Conservation (phyloP, 2,329 filamentous ascomycete genomes). For the Alternaria sp. region DNA sequence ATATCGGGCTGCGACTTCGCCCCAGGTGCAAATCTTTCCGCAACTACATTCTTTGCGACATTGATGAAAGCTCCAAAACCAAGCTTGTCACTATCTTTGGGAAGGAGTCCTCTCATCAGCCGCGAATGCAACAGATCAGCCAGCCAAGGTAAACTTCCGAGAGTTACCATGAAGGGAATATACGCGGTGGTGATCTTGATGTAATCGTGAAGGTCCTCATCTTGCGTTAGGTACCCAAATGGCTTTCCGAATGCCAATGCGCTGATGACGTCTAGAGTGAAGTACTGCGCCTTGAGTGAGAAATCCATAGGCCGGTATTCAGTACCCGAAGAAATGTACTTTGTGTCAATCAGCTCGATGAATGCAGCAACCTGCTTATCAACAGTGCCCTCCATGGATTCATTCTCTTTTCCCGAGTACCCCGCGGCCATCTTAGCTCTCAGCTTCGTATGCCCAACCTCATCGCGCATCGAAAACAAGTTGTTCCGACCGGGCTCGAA, state of each 20-base stretch:
- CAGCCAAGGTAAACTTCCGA: conserved; percentile 25
- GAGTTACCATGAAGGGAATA: conserved; percentile 27
- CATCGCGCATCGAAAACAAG: conserved; percentile 59
- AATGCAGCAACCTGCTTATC: conserved; percentile 56
- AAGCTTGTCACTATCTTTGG: conserved; percentile 54
- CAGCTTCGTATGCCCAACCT: conserved; percentile 52
- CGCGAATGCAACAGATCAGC: conserved; percentile 26
- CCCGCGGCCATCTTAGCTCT: conserved; percentile 58
- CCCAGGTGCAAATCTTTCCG: conserved; percentile 57
- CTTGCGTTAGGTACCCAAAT: conserved; percentile 60
- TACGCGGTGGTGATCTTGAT: conserved; percentile 54
- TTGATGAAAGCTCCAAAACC: conserved; percentile 51
- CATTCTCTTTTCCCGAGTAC: conserved; percentile 59
- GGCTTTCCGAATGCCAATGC: conserved; percentile 60
- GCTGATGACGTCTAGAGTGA: conserved; percentile 64
- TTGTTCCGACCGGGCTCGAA: conserved; percentile 62
- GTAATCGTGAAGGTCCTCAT: conserved; percentile 57
- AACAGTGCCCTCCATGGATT: conserved; percentile 58
- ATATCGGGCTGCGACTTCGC: conserved; percentile 58
- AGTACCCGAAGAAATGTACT: conserved; percentile 45
- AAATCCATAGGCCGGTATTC: conserved; percentile 54
- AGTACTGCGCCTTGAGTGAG: conserved; percentile 58
- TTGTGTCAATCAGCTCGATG: conserved; percentile 57
- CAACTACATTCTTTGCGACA: conserved; percentile 57
- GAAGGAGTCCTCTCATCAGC: conserved; percentile 24